Conservation (phyloP, 352 stramenopile species). For the Globisporangium barbulae region DNA sequence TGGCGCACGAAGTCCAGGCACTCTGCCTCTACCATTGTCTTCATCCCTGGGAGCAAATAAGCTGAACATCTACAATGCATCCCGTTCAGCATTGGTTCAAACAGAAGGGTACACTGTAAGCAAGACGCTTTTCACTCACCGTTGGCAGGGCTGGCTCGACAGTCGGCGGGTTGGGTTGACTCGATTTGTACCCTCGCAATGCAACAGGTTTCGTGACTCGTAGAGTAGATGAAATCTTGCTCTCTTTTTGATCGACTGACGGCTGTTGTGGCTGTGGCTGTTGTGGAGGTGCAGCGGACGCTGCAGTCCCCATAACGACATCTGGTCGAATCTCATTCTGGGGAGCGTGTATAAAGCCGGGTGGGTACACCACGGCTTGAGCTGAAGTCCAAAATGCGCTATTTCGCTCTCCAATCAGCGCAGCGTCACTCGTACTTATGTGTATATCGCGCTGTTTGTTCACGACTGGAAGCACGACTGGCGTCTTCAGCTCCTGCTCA, state of each 20-base stretch:
- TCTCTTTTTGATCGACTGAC: slow-evolving; percentile 12
- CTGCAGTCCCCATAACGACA: not conserved
- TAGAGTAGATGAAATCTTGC: not conserved
- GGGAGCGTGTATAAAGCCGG: not conserved
- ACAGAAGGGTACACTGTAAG: not conserved
- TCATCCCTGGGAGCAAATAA: not conserved
- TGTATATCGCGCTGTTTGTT: not conserved
- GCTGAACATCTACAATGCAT: not conserved
- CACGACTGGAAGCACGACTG: not conserved
- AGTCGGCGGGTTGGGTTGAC: not conserved
- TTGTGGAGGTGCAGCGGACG: not conserved
- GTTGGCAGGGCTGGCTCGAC: slow-evolving; percentile 9
- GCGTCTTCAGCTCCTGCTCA: slow-evolving; percentile 11
- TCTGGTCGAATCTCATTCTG: not conserved
- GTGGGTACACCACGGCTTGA: not conserved
- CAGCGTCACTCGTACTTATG: not conserved
- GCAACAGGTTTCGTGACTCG: slow-evolving; percentile 15
- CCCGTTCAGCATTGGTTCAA: not conserved
- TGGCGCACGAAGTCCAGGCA: not conserved
- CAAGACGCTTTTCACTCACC: not conserved
- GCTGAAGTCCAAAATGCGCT: not conserved
- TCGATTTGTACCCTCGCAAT: slow-evolving; percentile 7
- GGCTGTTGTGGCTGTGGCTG: not conserved
- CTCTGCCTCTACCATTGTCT: not conserved
- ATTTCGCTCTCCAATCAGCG: not conserved